Conservation (phyloP, 805 yeast genomes). For the Yamadazyma laniorum region DNA sequence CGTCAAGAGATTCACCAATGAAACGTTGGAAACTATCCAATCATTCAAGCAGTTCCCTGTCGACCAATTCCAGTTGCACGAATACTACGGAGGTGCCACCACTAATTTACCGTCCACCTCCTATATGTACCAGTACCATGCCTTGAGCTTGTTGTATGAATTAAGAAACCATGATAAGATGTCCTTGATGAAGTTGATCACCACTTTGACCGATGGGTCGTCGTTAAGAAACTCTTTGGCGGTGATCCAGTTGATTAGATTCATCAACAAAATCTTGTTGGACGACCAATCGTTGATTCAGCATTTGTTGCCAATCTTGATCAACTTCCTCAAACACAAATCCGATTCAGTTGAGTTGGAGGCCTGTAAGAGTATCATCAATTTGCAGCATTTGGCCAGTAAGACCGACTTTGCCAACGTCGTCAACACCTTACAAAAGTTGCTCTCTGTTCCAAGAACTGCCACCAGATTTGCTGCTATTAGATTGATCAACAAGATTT, state of each 20-base stretch:
- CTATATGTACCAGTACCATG: conserved; percentile 90
- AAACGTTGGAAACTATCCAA: conserved; percentile 85
- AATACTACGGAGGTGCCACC: conserved; percentile 52
- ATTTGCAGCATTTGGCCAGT: conserved; percentile 50
- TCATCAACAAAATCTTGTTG: conserved; percentile 65
- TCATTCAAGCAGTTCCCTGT: conserved; percentile 55
- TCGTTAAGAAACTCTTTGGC: conserved; percentile 79
- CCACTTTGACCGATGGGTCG: conserved; percentile 63
- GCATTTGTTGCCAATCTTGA: conserved; percentile 62
- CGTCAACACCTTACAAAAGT: conserved; percentile 67
- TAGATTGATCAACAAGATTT: conserved; percentile 80
- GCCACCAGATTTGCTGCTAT: conserved; percentile 92
- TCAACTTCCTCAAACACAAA: conserved; percentile 72
- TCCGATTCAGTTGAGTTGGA: conserved; percentile 90
- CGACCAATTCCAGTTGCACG: conserved; percentile 51
- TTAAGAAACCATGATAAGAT: conserved; percentile 88
- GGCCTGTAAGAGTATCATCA: conserved; percentile 74
- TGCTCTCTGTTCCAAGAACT: conserved; percentile 83
- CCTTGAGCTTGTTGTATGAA: conserved; percentile 84
- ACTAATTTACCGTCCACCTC: conserved; percentile 62
- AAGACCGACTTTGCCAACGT: conserved; percentile 70
- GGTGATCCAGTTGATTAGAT: conserved; percentile 79
- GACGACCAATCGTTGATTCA: conserved; percentile 68
- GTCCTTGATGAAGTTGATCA: conserved; percentile 88
- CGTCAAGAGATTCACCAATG: conserved; percentile 90